Conservation (phyloP, 1,284 basidiomycete species). For the Cutaneotrichosporon sp. region DNA sequence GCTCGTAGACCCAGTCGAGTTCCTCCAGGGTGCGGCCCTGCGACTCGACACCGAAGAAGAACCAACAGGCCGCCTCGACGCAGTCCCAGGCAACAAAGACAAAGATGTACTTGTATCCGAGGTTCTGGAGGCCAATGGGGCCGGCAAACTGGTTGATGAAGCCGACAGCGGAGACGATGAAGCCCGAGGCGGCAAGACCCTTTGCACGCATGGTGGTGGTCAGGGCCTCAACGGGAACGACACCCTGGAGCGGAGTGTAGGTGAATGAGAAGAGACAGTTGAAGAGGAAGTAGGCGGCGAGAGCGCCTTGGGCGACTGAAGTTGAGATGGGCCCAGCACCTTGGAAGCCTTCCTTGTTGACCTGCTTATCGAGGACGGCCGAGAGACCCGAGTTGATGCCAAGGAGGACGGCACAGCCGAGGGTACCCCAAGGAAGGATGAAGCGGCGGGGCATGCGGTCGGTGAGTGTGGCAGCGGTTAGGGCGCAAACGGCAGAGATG, state of each 20-base stretch:
- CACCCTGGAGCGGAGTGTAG: conserved; percentile 54
- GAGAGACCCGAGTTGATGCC: conserved; percentile 44
- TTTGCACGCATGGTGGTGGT: conserved; percentile 87
- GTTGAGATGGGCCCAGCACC: conserved; percentile 1
- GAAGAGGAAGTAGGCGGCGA: conserved; percentile 51
- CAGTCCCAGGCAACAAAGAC: conserved; percentile 46
- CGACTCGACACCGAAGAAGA: conserved; percentile 50
- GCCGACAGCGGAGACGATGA: conserved; percentile 57
- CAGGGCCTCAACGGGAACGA: conserved; percentile 89
- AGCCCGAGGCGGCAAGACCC: conserved; percentile 56
- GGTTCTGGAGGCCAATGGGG: conserved; percentile 56
- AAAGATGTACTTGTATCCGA: conserved; percentile 43
- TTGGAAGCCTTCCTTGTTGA: neutral
- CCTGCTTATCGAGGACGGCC: conserved; percentile 31
- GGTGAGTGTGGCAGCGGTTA: conserved; percentile 40
- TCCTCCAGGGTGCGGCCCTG: conserved; percentile 45
- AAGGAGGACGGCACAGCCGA: conserved; percentile 35
- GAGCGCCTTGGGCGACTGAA: conserved; percentile 16
- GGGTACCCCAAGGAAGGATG: conserved; percentile 40
- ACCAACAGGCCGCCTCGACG: conserved; percentile 46
- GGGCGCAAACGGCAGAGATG: conserved; percentile 59
- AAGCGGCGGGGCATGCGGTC: conserved; percentile 39
- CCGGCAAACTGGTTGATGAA: conserved; percentile 56
- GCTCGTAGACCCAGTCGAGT: conserved; percentile 50
- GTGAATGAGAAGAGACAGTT: conserved; percentile 29